A percentile compares a stretch with the other conserved stretches of the same genome.
phyloP scores from a whole-genome alignment of 1,284 basidiomycete genomes.

The Malassezia restricta region DNA sequence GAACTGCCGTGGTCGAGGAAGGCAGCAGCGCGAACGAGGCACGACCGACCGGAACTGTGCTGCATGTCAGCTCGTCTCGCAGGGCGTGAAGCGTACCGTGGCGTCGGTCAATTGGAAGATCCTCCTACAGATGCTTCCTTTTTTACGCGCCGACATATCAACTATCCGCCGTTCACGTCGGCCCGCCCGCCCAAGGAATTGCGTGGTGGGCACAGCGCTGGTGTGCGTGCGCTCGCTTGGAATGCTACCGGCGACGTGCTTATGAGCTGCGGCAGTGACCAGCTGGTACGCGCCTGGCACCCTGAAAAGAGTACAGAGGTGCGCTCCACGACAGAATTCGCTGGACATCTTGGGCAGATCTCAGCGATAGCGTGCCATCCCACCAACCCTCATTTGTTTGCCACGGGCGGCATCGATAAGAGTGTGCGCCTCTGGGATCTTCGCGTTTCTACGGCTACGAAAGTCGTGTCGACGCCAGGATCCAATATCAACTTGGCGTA shows the following conservation, averaged over 20 bases:
- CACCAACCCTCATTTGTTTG: constrained; percentile 26
- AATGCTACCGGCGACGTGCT: constrained; percentile 30
- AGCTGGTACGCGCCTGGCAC: constrained; percentile 29
- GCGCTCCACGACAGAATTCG: constrained; percentile 29
- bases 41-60: too few relatives aligned
- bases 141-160: constrained; percentile 2
- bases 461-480: constrained; percentile 18
- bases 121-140: constrained; percentile 3
- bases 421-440: constrained; percentile 39
- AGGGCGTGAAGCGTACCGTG: neutral
- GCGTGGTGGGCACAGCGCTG: constrained; percentile 19
- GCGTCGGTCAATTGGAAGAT: constrained; percentile 5
- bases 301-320: constrained; percentile 26
- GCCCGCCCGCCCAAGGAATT: constrained; percentile 17
- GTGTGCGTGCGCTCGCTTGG: constrained; percentile 32
- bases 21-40: too few relatives aligned
- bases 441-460: constrained; percentile 2
- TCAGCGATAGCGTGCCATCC: constrained; percentile 36
- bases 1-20: too few relatives aligned
- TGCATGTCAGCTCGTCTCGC: neutral
- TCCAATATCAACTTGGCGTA: constrained; percentile 37
- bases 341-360: constrained; percentile 34
- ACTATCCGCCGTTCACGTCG: constrained; percentile 8
- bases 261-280: constrained; percentile 26
- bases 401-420: constrained; percentile 28